Evolutionary conservation across 192 early-diverging fungal genomes (phyloP).

Genomic region (Rhizophagus sp.): DNA sequence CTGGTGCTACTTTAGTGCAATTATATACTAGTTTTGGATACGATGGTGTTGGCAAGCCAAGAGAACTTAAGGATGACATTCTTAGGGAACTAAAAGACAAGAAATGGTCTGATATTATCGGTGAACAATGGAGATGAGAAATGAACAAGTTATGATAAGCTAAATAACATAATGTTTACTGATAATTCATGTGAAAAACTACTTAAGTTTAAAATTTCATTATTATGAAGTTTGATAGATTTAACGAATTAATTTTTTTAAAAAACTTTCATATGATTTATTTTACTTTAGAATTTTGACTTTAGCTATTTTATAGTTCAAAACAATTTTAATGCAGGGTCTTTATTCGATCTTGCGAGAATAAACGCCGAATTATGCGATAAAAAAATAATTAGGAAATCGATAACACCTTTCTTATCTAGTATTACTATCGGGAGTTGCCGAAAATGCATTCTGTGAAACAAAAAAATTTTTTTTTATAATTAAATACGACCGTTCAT

Average conservation of each 20-base stretch:
- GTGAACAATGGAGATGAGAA: slow-evolving; percentile 32
- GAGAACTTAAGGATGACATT: slow-evolving; percentile 78
- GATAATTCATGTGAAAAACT: no score
- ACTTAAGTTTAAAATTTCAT: no score
- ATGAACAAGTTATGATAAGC: no score
- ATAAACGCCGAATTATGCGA: neutral
- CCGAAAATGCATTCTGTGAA: neutral
- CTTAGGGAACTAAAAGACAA: slow-evolving; percentile 66
- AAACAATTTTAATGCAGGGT: neutral
- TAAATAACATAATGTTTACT: no score
- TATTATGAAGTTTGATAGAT: no score
- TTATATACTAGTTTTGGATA: slow-evolving; percentile 78
- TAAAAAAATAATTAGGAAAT: neutral
- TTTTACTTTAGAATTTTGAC: no score
- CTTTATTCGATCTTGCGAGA: neutral
- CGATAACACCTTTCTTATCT: neutral
- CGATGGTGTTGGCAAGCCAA: slow-evolving; percentile 77
- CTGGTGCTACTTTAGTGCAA: slow-evolving; percentile 83
- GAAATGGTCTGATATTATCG: slow-evolving; percentile 65
- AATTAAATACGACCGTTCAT: neutral
- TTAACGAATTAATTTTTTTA: no score
- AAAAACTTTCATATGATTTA: no score
- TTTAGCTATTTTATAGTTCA: neutral
- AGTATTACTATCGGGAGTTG: neutral
- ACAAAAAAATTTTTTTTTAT: neutral